Evolutionary conservation across 345 rosid species (phyloP).

Genomic region (Brassica nigra): DNA sequence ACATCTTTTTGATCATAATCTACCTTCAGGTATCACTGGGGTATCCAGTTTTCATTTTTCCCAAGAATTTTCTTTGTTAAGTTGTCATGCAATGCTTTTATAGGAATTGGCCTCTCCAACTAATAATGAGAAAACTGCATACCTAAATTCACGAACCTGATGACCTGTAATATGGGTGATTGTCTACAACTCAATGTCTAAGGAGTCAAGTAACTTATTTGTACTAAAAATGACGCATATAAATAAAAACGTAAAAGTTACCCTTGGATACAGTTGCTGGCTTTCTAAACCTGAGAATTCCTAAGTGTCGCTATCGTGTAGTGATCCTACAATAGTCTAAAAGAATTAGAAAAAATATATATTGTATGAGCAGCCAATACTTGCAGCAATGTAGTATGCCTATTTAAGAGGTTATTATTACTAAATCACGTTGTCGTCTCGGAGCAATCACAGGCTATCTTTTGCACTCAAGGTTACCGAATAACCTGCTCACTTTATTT

Average conservation of each 20-base stretch:
- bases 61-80: neutral
- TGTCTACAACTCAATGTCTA: constrained; percentile 10
- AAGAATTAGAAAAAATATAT: neutral
- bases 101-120: constrained; percentile 7
- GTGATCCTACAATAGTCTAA: constrained; percentile 7
- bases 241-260: neutral
- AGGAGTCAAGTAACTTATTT: constrained; percentile 2
- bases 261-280: constrained; percentile 6
- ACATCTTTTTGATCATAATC: constrained; percentile 80
- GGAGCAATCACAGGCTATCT: constrained; percentile 11
- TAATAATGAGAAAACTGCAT: constrained; percentile 14
- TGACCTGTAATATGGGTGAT: constrained; percentile 12
- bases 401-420: constrained; percentile 4
- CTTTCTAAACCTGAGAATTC: neutral
- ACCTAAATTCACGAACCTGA: constrained; percentile 2
- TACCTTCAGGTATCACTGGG: constrained; percentile 71
- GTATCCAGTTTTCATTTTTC: constrained; percentile 21
- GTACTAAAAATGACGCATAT: constrained; percentile 8
- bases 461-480: constrained; percentile 13
- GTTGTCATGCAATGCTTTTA: constrained; percentile 10
- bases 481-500: constrained; percentile 11
- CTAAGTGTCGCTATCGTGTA: neutral
- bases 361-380: constrained; percentile 2
- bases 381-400: constrained; percentile 5
- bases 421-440: neutral